Base-by-base conservation (phyloP, 345 rosid species). In the Moringa oleifera region DNA sequence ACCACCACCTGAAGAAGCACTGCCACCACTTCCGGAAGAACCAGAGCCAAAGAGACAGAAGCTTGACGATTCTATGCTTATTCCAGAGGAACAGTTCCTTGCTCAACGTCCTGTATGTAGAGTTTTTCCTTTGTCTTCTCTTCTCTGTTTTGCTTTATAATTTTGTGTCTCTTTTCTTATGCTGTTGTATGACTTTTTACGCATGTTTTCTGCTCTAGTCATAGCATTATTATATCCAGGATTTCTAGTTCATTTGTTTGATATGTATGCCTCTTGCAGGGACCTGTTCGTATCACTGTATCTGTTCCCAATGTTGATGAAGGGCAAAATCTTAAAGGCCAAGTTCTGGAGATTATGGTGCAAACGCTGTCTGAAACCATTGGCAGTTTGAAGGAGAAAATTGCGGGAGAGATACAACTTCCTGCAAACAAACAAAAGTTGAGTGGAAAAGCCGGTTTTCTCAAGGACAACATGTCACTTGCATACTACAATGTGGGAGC, bases 21-120 rank as follows among this genome's bases (percentile, higher is more conserved):
- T 91, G 52, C 98, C 96, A 25, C 98, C 98, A 11, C 98, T 86
- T 73, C 98, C 98, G 1, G 96, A 89, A 55, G 98, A 93, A 73
- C 96, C 97, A 2, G 97, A 90, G 71, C 89, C 90, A 53, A 93
- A 90, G 81, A 85, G 89, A 75, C 97, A 83, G 67, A 90, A 77
- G 79, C 83, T 84, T n/a, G 96, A 89, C 63, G 98, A 93, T 75
- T 72, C 87, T 20, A 68, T 68, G 60, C 94, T 93, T 70, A 69
- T 83, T 64, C 88, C 88, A 4, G 97, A 90, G 71, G 92, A 83
- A 37, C 92, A 87, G 68, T 90, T 83, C 72, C 80, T 87, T 72
- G 81, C 92, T 63, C 90, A 82, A 62, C 81, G 83, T 73, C 92
- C 73, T 51, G 97, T 90, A 78, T 52, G 72, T 23, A 12, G 8